Evolutionary conservation across 768 basidiomycete genomes (phyloP).

Genomic region (Galerina marginata): DNA sequence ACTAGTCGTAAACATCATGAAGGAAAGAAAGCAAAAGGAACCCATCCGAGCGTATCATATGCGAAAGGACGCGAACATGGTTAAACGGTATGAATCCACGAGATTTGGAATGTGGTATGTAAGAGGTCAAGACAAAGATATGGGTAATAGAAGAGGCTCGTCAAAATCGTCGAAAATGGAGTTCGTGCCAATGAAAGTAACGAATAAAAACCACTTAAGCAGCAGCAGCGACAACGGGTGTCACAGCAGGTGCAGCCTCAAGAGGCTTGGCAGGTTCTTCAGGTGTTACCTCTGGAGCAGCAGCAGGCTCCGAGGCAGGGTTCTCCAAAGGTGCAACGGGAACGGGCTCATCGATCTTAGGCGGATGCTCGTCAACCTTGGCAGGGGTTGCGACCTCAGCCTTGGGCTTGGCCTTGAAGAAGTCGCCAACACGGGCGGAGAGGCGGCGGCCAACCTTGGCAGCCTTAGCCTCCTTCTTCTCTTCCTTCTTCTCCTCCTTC

Average conservation of each 20-base stretch:
- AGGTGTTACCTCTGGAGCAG: conserved; percentile 41
- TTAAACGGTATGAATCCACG: conserved; percentile 38
- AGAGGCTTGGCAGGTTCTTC: conserved; percentile 48
- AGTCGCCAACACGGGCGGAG: conserved; percentile 80
- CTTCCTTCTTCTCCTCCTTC: conserved; percentile 54
- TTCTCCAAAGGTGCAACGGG: conserved; percentile 87
- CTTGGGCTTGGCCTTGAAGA: conserved; percentile 82
- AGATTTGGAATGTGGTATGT: conserved; percentile 41
- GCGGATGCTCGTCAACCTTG: conserved; percentile 89
- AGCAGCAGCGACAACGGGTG: conserved; percentile 77
- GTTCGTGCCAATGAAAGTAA: conserved; percentile 34
- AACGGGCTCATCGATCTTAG: conserved; percentile 83
- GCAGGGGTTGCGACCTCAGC: conserved; percentile 67
- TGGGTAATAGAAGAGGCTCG: conserved; percentile 35
- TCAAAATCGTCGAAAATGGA: conserved; percentile 50
- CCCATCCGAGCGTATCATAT: conserved; percentile 67
- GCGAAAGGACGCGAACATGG: conserved; percentile 36
- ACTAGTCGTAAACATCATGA: conserved; percentile 72
- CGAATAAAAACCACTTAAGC: conserved; percentile 58
- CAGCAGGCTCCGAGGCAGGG: conserved; percentile 59
- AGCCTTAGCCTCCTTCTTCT: conserved; percentile 52
- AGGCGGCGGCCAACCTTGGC: conserved; percentile 81
- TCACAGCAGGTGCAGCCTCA: conserved; percentile 56
- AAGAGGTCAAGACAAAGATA: conserved; percentile 44
- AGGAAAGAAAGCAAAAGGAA: conserved; percentile 50